Base-by-base conservation (phyloP, 495 filamentous ascomycete species). In the Diplogelasinospora grovesii region DNA sequence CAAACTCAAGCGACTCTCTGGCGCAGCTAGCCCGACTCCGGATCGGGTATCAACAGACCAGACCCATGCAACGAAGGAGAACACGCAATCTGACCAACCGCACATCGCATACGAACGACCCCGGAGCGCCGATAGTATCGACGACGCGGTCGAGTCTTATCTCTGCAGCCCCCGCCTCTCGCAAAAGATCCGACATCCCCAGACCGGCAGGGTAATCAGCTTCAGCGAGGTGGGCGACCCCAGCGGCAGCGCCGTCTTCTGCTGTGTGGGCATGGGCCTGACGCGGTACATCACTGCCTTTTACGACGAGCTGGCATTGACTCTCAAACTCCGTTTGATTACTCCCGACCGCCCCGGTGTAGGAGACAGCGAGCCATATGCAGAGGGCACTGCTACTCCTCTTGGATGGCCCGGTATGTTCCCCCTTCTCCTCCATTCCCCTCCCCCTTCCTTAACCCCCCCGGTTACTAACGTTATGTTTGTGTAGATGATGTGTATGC, bases 221-320 rank as follows among this genome's bases (percentile, higher is more conserved):
- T 99, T 95, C 61, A 95, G 90, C 0, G 93, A 99, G 63, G 92
- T 99, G 14, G 92, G 92, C 15, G 87, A 97, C 53, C 85, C 89
- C 0, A 78, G 86, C 36, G 92, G 92, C 8, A 89, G 82, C 54
- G 90, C 89, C 6, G 86, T 99, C 16, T 86, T 99, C 30, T 90
- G 89, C 60, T 99, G 93, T 58, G 86, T 99, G 8, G 92, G 92
- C 21, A 99, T 99, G 92, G 92, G 92, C 1, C 59, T 99, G 41
- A 99, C 92, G 5, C 79, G 92, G 57, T 97, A 94, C 57, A 81
- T 99, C 38, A 95, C 85, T 48, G 88, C 89, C 4, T 99, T 99
- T 52, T 99, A 99, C 53, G 92, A 99, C 59, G 90, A 99, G 56
- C 71, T 99, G 43, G 92, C 93, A 11, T 67, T 85, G 46, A 88